phyloP scores from a whole-genome alignment of 768 basidiomycete genomes.

The Trametes cingulata region DNA sequence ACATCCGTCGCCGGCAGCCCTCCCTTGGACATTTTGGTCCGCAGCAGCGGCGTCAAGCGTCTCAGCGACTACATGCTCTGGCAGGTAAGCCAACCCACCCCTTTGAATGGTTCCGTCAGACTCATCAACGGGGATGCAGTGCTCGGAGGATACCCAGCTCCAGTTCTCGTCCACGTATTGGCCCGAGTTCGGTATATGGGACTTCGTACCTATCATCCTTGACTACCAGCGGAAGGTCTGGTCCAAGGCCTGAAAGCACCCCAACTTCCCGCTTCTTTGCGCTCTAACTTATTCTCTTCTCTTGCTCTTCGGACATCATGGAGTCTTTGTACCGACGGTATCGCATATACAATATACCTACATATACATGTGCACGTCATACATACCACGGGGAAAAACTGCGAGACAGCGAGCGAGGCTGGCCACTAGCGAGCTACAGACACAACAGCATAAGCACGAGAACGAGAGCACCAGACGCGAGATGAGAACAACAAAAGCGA shows the following conservation, averaged over 20 bases:
- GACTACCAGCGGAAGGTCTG: slow-evolving; percentile 84
- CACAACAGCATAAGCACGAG: neutral
- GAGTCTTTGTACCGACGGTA: neutral
- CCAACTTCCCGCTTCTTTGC: neutral
- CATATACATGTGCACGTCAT: neutral
- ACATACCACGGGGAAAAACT: neutral
- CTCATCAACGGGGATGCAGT: slow-evolving; percentile 44
- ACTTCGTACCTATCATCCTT: slow-evolving; percentile 85
- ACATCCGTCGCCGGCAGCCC: slow-evolving; percentile 66
- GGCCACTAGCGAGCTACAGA: neutral
- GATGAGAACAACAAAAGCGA: neutral
- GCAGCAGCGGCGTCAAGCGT: slow-evolving; percentile 89
- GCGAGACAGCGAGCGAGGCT: neutral
- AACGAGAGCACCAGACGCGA: neutral
- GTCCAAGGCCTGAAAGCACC: slow-evolving; percentile 26
- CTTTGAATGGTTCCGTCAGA: neutral
- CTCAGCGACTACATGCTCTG: slow-evolving; percentile 91
- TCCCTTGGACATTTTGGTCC: slow-evolving; percentile 85
- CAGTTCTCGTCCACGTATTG: slow-evolving; percentile 86
- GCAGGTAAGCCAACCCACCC: slow-evolving; percentile 66
- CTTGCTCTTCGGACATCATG: neutral
- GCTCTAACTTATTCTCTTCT: slow-evolving; percentile 14
- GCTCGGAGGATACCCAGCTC: slow-evolving; percentile 79
- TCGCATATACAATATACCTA: neutral
- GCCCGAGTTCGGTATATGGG: slow-evolving; percentile 89